Evolutionary conservation across 2,329 filamentous ascomycete genomes (phyloP), one percentile per base, ranked within the genome.

Genomic region (Pestalotiopsis sp.): DNA sequence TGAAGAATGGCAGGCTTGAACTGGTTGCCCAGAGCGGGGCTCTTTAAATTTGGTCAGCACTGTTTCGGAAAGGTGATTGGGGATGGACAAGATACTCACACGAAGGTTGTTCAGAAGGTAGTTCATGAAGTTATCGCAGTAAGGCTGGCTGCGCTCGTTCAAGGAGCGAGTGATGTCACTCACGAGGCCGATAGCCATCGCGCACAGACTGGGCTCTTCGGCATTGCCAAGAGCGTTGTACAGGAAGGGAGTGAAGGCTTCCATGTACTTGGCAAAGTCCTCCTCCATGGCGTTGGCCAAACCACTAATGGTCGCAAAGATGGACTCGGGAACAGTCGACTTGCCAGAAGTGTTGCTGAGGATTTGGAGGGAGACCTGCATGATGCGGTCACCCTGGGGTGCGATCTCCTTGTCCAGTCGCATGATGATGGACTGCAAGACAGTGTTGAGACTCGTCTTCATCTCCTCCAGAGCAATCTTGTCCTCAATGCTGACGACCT

Each of bases 51-150:
- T 52, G 31, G 17, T 52, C 68, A 65, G 39, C 14, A 9, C 66
- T 58, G 52, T 58, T 59, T 25, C 36, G 23, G 4, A 57, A 31
- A 39, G n/a, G 70, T 45, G 27, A 58, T n/a, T 36, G 52, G 25
- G 13, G n/a, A 58, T 49, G 56, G 49, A 49, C 41, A 68, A 31
- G 49, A 70, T 56, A 86, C 87, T 78, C 81, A 94, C 92, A 81
- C 93, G 90, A 57, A 99, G 85, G 82, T 97, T 97, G 85, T 94
- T 95, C 71, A 99, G 89, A 69, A 99, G 86, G 79, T 96, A 93
- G 86, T 99, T 99, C 96, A 99, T 99, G 81, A 98, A 98, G 73
- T 91, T 89, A 77, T 99, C 96, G 82, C 96, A 99, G 86, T 92
- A 98, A 68, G 95, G 96, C 83, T 97, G 94, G 77, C 95, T 93